Percentiles rank a stretch among this genome's conserved stretches.
Conservation (phyloP, 1,284 basidiomycete genomes). For the Leccinum fuscescens region DNA sequence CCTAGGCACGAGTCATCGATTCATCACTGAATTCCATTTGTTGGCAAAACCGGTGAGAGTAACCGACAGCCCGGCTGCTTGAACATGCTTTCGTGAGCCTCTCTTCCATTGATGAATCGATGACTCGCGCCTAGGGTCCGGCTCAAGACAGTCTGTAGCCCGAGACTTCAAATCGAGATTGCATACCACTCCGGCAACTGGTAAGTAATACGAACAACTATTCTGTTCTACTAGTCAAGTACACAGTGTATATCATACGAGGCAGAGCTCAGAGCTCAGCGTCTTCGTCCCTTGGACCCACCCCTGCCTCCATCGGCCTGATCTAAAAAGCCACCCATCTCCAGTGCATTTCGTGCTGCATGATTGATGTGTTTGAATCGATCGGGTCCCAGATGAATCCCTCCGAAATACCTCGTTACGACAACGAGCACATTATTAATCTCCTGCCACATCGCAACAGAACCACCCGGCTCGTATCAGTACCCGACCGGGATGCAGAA, state of each 20-base stretch:
- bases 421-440: constrained; percentile 81
- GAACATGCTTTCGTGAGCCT: too few species aligned
- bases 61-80: too few species aligned
- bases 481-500: background rate
- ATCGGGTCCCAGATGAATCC: constrained; percentile 81
- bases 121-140: background rate
- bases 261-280: background rate
- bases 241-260: background rate
- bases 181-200: too few species aligned
- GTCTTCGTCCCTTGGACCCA: constrained; percentile 29
- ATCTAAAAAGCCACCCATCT: constrained; percentile 78
- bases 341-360: constrained; percentile 82
- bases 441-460: constrained; percentile 46
- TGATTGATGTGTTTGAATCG: constrained; percentile 93
- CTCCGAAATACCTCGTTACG: constrained; percentile 81
- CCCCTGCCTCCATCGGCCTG: constrained; percentile 22
- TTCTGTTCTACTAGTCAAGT: background rate
- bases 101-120: too few species aligned
- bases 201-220: too few species aligned
- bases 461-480: background rate
- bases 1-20: too few species aligned
- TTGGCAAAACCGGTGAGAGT: too few species aligned
- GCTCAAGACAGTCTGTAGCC: background rate
- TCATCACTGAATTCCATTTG: too few species aligned
- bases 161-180: background rate